These are phyloP conservation scores for Xanthoceras sorbifolium DNA, from an alignment of 345 rosid species.

Conservation along the genomic window DNA sequence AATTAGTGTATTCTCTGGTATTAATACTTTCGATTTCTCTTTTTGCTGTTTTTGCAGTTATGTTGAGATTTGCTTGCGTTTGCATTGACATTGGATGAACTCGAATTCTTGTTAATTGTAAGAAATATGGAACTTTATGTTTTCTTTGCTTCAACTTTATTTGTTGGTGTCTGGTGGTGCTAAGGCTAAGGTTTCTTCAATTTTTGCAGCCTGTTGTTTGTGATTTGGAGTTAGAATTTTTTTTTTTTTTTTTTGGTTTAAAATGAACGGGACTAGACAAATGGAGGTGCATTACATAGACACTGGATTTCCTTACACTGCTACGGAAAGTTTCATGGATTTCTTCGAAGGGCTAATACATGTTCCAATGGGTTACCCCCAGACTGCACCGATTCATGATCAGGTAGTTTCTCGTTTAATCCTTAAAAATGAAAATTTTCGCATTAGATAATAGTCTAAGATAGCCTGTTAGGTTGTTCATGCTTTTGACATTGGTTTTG, in stretches of 20 bases:
- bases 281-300: conserved; percentile 62
- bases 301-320: conserved; percentile 58
- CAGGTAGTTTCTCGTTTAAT: conserved; percentile 43
- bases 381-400: conserved; percentile 39
- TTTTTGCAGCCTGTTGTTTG: conserved; percentile 32
- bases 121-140: background rate
- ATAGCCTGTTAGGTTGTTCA: conserved; percentile 20
- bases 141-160: background rate
- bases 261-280: conserved; percentile 52
- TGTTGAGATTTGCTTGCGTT: conserved; percentile 6
- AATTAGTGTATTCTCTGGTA: background rate
- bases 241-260: background rate
- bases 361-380: conserved; percentile 40
- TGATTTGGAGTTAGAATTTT: conserved; percentile 8
- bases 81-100: conserved; percentile 7
- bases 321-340: conserved; percentile 59
- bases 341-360: conserved; percentile 55
- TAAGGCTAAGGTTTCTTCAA: background rate
- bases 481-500: conserved; percentile 20
- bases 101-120: background rate
- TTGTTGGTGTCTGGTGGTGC: background rate
- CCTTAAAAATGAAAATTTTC: background rate
- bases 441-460: background rate
- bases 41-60: conserved; percentile 14
- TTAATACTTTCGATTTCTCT: background rate